Percentiles rank a stretch among this genome's conserved stretches.
Conservation (phyloP, 768 basidiomycete genomes). For the Podaxis mareebaensis region DNA sequence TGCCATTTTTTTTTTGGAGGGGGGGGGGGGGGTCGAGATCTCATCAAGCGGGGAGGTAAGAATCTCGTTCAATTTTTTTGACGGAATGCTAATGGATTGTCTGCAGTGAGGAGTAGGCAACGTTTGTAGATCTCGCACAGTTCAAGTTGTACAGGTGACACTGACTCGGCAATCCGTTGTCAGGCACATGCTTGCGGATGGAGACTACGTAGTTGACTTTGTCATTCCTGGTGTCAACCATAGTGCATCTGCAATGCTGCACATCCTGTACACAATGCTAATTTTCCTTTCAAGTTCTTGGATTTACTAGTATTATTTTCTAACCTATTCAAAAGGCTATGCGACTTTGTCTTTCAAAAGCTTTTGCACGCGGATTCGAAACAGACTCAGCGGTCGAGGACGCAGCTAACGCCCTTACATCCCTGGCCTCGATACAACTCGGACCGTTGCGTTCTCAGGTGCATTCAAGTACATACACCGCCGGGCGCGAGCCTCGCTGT, state of each 20-base stretch:
- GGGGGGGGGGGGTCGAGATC: constrained; percentile 21
- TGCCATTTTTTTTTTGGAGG: constrained; percentile 34
- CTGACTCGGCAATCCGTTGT: constrained; percentile 89
- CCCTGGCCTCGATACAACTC: constrained; percentile 66
- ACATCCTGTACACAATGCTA: neutral
- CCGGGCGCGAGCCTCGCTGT: too few relatives aligned
- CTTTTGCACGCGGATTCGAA: constrained; percentile 31
- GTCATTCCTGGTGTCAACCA: constrained; percentile 90
- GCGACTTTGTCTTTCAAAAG: constrained; percentile 84
- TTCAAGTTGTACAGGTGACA: constrained; percentile 62
- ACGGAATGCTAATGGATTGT: neutral
- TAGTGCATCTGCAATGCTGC: constrained; percentile 48
- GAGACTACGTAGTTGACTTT: constrained; percentile 81
- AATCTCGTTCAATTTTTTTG: neutral
- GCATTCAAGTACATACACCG: neutral
- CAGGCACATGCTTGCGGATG: constrained; percentile 95
- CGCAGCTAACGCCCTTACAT: constrained; percentile 52
- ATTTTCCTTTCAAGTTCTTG: constrained; percentile 67
- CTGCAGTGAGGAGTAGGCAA: constrained; percentile 16
- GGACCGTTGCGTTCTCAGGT: constrained; percentile 23
- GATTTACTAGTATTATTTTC: constrained; percentile 84
- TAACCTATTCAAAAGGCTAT: constrained; percentile 95
- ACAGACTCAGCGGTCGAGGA: constrained; percentile 27
- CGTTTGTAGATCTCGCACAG: constrained; percentile 32
- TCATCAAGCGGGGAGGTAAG: neutral